These are phyloP conservation scores for Golubevia pallescens DNA, from an alignment of 1,284 basidiomycete genomes.

Conservation along the genomic window DNA sequence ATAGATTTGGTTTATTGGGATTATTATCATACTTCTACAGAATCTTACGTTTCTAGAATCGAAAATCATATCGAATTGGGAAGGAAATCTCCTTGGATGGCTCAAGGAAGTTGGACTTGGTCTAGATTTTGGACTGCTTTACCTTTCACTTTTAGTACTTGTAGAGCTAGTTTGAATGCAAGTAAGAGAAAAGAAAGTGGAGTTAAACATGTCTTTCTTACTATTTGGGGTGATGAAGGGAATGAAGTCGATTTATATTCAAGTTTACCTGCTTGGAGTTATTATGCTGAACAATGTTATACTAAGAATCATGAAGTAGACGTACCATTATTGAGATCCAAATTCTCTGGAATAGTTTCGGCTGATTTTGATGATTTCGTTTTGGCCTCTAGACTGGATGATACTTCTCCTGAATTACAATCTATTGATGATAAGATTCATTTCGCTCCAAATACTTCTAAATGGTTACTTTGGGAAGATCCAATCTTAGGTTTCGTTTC, in stretches of 20 bases:
- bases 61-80: constrained; percentile 58
- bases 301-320: constrained; percentile 40
- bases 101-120: constrained; percentile 65
- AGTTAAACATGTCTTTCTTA: constrained; percentile 61
- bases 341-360: constrained; percentile 55
- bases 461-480: constrained; percentile 65
- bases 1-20: constrained; percentile 59
- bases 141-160: constrained; percentile 65
- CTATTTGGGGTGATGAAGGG: constrained; percentile 66
- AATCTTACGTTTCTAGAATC: constrained; percentile 58
- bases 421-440: constrained; percentile 42
- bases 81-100: constrained; percentile 61
- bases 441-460: constrained; percentile 62
- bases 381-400: constrained; percentile 61
- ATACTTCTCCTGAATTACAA: constrained; percentile 23
- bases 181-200: constrained; percentile 45
- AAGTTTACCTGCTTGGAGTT: constrained; percentile 42
- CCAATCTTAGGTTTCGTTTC: constrained; percentile 36
- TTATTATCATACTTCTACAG: constrained; percentile 51
- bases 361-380: constrained; percentile 64
- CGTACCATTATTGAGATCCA: constrained; percentile 27
- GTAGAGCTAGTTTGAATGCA: constrained; percentile 60
- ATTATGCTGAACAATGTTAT: constrained; percentile 64
- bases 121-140: constrained; percentile 65
- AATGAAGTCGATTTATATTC: constrained; percentile 58